phyloP scores from a whole-genome alignment of 2,329 filamentous ascomycete species.

The Paracamarosporium sp. region DNA sequence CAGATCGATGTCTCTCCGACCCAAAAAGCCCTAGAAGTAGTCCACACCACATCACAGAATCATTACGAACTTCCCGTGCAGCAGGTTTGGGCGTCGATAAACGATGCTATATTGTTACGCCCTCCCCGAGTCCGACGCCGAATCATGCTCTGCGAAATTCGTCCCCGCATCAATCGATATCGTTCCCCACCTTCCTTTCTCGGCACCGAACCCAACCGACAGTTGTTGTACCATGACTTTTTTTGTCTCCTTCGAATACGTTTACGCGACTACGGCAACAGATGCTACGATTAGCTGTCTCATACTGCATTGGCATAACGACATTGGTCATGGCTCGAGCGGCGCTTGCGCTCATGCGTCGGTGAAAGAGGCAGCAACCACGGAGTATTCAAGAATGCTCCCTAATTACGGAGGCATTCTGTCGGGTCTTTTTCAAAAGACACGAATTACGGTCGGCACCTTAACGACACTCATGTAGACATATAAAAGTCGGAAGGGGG shows the following conservation, averaged over 20 bases:
- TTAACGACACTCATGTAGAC: constrained; percentile 13
- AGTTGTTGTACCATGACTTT: constrained; percentile 33
- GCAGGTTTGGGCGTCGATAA: constrained; percentile 96
- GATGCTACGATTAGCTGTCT: constrained; percentile 20
- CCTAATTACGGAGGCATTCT: constrained; percentile 10
- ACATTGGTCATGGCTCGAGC: constrained; percentile 14
- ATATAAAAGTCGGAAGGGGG: constrained; percentile 6
- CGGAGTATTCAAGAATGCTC: constrained; percentile 11
- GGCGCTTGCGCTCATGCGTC: constrained; percentile 20
- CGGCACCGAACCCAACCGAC: constrained; percentile 36
- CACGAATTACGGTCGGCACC: constrained; percentile 8
- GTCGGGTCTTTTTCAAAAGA: constrained; percentile 9
- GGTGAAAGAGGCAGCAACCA: constrained; percentile 21
- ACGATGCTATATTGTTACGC: constrained; percentile 39
- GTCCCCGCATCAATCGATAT: constrained; percentile 38
- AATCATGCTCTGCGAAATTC: constrained; percentile 36
- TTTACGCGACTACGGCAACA: constrained; percentile 21
- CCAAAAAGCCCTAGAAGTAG: constrained; percentile 70
- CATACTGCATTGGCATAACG: constrained; percentile 15
- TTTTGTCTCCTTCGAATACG: constrained; percentile 16
- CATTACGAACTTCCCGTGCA: constrained; percentile 63
- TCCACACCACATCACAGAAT: constrained; percentile 52
- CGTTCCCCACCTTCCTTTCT: constrained; percentile 39
- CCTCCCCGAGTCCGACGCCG: constrained; percentile 39
- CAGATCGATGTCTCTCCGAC: constrained; percentile 73